Evolutionary conservation across 2,329 filamentous ascomycete genomes (phyloP), one percentile per base, ranked within the genome.

Genomic region (Colletotrichum destructivum): DNA sequence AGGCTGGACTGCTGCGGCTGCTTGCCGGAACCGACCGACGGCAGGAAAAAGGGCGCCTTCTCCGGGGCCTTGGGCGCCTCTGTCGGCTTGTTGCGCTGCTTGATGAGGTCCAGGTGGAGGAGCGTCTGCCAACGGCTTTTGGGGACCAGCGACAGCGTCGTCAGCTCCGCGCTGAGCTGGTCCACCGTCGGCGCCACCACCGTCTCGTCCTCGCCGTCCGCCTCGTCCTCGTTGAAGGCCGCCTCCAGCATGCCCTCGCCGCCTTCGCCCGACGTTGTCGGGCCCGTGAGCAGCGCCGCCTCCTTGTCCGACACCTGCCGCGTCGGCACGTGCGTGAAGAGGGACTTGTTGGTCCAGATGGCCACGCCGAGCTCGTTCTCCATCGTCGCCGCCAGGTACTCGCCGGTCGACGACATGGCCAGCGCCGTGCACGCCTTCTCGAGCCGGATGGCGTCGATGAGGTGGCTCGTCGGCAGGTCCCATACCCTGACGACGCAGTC

Each of bases 21-120:
- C 23, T 76, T 71, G 57, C 74, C 57, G 15, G 79, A 82, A 8
- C 87, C 86, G 5, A 92, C 84, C 0, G 92, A 92, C 0, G 95
- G 94, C 4, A 98, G 87, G 86, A 98, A 98, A 86, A 98, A 98
- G 0, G 96, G 97, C 0, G 96, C 96, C 79, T 97, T 97, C 80
- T 98, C 94, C 0, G 96, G 96, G 8, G 91, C 89, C 83, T 98
- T 98, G 18, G 95, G 95, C 0, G 95, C 90, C 81, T 98, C 95
- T 75, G 91, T 95, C 0, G 97, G 96, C 82, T 96, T 97, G 83
- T 99, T 99, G 73, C 96, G 93, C 82, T 95, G 90, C 83, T 95
- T 93, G 79, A 99, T 98, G 35, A 95, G 85, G 78, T 99, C 96
- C 2, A 99, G 88, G 80, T 99, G 94, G 38, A 99, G 86, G 16